Conservation (phyloP, 2,329 filamentous ascomycete species). For the Raffaelea albimanens region DNA sequence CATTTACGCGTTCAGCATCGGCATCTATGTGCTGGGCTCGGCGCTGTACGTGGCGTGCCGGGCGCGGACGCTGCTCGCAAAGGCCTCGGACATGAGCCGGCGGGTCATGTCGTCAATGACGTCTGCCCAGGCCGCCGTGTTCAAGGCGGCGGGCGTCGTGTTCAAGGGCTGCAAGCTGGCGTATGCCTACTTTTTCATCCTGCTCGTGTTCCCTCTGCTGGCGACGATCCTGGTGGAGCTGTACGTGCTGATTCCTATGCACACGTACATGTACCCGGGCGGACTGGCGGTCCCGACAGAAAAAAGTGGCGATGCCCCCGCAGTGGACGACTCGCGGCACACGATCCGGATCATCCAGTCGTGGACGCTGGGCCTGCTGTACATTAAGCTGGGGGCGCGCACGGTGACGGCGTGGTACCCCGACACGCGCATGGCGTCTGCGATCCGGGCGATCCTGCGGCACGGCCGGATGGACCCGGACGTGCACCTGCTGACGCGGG, state of each 20-base stretch:
- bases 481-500: conserved; percentile 67
- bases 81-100: conserved; percentile 17
- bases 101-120: conserved; percentile 16
- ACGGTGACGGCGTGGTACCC: conserved; percentile 59
- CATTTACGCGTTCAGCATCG: conserved; percentile 90
- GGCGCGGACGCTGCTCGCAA: conserved; percentile 27
- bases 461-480: conserved; percentile 74
- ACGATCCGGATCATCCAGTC: conserved; percentile 82
- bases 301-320: conserved; percentile 17
- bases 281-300: conserved; percentile 15
- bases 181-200: conserved; percentile 69
- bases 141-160: conserved; percentile 18
- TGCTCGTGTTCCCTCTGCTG: conserved; percentile 71
- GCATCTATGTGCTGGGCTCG: conserved; percentile 70
- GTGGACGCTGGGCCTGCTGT: conserved; percentile 88
- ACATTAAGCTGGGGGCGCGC: conserved; percentile 69
- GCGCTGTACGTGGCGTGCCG: conserved; percentile 53
- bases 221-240: conserved; percentile 76
- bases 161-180: conserved; percentile 37
- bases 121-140: conserved; percentile 19
- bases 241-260: conserved; percentile 78
- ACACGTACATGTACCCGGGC: conserved; percentile 57
- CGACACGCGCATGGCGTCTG: conserved; percentile 61
- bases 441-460: conserved; percentile 63
- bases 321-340: conserved; percentile 38